Evolutionary conservation across 371 early-diverging fungal species (phyloP).

Genomic region (Antonospora locustae): DNA sequence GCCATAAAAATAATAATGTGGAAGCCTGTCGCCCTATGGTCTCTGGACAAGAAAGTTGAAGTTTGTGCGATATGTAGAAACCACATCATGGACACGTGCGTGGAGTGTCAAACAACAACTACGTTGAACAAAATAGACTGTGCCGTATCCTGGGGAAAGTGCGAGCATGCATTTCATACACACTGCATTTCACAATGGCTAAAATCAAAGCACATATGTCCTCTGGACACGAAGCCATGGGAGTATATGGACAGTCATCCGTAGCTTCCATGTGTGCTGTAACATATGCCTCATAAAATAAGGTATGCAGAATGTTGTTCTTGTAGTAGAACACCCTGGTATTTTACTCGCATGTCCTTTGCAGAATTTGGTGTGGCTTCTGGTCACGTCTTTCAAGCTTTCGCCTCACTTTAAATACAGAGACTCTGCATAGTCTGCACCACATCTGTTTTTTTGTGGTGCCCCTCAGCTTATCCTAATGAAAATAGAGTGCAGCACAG

Average conservation of each 20-base stretch:
- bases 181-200: constrained; percentile 98
- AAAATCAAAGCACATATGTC: constrained; percentile 88
- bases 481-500: constrained; percentile 11
- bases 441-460: no score
- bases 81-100: constrained; percentile 98
- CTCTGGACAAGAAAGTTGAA: constrained; percentile 79
- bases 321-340: no score
- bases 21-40: constrained; percentile 54
- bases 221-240: constrained; percentile 96
- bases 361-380: no score
- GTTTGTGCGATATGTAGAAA: constrained; percentile 99
- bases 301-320: no score
- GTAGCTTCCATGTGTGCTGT: no score
- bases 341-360: no score
- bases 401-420: no score
- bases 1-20: constrained; percentile 39
- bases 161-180: constrained; percentile 97
- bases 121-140: constrained; percentile 80
- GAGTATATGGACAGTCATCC: constrained; percentile 68
- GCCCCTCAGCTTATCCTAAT: no score
- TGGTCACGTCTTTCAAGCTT: no score
- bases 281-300: no score
- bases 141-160: constrained; percentile 92
- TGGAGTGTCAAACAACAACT: constrained; percentile 58
- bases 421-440: no score